phyloP scores from a whole-genome alignment of 202 grass and related monocot genomes.

The Digitaria exilis region DNA sequence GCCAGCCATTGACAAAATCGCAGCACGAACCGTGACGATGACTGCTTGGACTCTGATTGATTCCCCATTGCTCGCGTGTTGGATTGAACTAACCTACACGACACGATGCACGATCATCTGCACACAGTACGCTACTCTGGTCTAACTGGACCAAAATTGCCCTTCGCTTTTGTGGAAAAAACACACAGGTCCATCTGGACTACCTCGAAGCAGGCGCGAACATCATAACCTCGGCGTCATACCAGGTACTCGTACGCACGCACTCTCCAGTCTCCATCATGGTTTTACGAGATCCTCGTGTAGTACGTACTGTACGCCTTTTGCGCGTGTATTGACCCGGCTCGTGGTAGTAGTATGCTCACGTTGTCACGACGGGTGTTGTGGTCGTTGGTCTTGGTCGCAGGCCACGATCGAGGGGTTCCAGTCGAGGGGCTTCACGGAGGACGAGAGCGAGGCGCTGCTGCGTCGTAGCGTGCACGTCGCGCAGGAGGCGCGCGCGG shows the following conservation, averaged over 20 bases:
- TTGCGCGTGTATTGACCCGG: background rate
- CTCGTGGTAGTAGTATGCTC: background rate
- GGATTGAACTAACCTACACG: too few relatives aligned
- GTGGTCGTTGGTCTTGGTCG: background rate
- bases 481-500: slow-evolving; percentile 28
- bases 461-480: slow-evolving; percentile 40
- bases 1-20: too few relatives aligned
- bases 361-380: background rate
- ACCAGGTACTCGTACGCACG: slow-evolving; percentile 2
- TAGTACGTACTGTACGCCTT: too few relatives aligned
- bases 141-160: background rate
- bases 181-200: slow-evolving; percentile 13
- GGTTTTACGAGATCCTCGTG: fast-evolving
- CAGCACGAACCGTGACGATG: too few relatives aligned
- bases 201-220: slow-evolving; percentile 29
- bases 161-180: background rate
- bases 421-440: slow-evolving; percentile 15
- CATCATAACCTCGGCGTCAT: slow-evolving; percentile 23
- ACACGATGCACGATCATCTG: background rate
- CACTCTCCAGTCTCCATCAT: too few relatives aligned
- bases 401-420: slow-evolving; percentile 50
- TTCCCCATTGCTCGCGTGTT: too few relatives aligned
- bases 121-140: too few relatives aligned
- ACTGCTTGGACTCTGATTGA: background rate
- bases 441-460: slow-evolving; percentile 42